A percentile compares a stretch with the other conserved stretches of the same genome.
phyloP scores from a whole-genome alignment of 129 eudicot genomes.

The Tagetes patula region DNA sequence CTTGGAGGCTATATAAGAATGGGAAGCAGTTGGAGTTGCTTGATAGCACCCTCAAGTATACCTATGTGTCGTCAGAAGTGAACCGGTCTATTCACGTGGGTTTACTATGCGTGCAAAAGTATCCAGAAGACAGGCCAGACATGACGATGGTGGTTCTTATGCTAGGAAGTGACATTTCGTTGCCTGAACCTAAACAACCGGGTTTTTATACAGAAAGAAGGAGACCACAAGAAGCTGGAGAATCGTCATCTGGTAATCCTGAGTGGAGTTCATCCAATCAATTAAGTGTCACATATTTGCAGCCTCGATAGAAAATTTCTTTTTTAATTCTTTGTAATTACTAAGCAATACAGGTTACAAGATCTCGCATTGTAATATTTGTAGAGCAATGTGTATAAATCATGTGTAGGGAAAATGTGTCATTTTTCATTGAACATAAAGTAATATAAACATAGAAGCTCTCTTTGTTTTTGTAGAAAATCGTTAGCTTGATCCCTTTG shows the following conservation, averaged over 20 bases:
- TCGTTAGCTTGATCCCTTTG: too few species aligned
- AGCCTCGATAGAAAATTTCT: constrained; percentile 33
- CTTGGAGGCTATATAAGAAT: constrained; percentile 42
- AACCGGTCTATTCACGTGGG: constrained; percentile 37
- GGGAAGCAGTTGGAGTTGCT: constrained; percentile 40
- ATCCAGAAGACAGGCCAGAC: constrained; percentile 57
- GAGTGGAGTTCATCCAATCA: constrained; percentile 40
- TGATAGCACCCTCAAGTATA: constrained; percentile 28
- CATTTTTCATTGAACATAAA: too few species aligned
- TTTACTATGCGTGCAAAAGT: constrained; percentile 50
- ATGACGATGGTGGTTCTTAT: constrained; percentile 52
- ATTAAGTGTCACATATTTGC: constrained; percentile 32
- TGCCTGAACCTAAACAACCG: constrained; percentile 46
- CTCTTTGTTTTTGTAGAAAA: too few species aligned
- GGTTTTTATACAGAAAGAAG: constrained; percentile 51
- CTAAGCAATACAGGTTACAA: not conserved
- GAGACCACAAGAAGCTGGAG: constrained; percentile 29
- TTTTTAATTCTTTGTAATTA: not conserved
- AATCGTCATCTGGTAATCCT: constrained; percentile 34
- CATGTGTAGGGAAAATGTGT: not conserved
- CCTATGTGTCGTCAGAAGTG: constrained; percentile 26
- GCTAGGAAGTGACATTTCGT: constrained; percentile 40
- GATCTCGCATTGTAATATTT: not conserved
- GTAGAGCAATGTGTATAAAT: not conserved
- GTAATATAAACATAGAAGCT: too few species aligned